Base-by-base conservation (phyloP, 306 rosid species). In the Cucumis hystrix region DNA sequence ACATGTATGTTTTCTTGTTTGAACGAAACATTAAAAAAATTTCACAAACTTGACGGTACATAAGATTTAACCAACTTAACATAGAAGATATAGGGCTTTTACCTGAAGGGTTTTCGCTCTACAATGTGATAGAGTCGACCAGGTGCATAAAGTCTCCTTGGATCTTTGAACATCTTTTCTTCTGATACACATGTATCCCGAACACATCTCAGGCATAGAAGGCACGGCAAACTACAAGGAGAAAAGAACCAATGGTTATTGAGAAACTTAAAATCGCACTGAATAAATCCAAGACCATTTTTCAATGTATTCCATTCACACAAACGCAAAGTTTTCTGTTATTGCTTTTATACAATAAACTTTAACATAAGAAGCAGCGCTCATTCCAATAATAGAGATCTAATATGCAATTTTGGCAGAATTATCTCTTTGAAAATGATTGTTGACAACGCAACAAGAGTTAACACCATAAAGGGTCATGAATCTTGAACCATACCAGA, bases 101-200 rank as follows among this genome's bases (percentile, higher is more conserved):
- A 93, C 98, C 93, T 93, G 84, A 83, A 93, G 59, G 91, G 97
- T 81, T 87, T 91, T 83, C 98, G 87, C 91, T 93, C 98, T 41
- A 93, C 93, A 62, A 93, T 91, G 84, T 93, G 98, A 79, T 93
- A 93, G 65, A 93, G 97, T 76, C 98, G 93, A 76, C 98, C 98
- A 0, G 98, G 98, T 41, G 97, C 97, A 72, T 93, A 93, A 73
- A 93, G 93, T 84, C 97, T 93, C 89, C 98, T 86, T 15, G 98
- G 98, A 88, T 93, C 98, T 82, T 86, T 93, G 56, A 93, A 78
- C 97, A 86, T 91, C 87, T 86, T 88, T 78, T 83, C 97, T 78
- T 93, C 98, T 0, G 96, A 83, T 69, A 89, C 76, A 80, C 98
- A 93, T 49, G 98, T 93, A 85, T 93, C 98, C 80, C 86, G 80